phyloP scores from a whole-genome alignment of 2,329 filamentous ascomycete species.

The Claviceps humidiphila region DNA sequence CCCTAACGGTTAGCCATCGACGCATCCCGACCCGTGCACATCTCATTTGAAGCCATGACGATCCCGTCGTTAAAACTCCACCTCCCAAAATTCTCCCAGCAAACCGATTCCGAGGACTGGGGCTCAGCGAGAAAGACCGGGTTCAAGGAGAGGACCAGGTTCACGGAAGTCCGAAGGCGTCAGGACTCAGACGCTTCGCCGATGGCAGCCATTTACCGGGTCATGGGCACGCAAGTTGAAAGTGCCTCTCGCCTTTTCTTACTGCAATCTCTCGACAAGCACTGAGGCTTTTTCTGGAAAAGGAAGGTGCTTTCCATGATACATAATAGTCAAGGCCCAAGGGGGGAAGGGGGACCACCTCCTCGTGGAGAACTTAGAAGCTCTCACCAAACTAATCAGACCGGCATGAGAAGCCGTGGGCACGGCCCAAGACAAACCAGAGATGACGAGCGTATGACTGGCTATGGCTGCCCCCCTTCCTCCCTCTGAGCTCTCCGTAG shows the following conservation, averaged over 20 bases:
- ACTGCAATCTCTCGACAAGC: background rate
- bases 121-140: background rate
- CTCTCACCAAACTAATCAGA: background rate
- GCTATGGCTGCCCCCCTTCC: background rate
- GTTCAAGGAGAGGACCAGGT: background rate
- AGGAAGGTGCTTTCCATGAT: constrained; percentile 1
- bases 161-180: too few relatives aligned
- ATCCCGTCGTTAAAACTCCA: too few relatives aligned
- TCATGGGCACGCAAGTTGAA: background rate
- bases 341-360: background rate
- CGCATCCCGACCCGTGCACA: too few relatives aligned
- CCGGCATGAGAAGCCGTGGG: background rate
- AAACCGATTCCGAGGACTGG: too few relatives aligned
- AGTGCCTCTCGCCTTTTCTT: background rate
- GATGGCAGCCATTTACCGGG: background rate
- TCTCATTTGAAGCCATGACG: too few relatives aligned
- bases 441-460: background rate
- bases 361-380: background rate
- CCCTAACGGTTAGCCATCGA: too few relatives aligned
- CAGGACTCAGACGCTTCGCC: background rate
- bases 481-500: too few relatives aligned
- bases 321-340: background rate
- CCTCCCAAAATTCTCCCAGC: too few relatives aligned
- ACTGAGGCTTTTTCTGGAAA: background rate
- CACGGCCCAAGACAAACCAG: background rate